Base-by-base conservation (phyloP, 345 rosid genomes). In the Theobroma cacao region DNA sequence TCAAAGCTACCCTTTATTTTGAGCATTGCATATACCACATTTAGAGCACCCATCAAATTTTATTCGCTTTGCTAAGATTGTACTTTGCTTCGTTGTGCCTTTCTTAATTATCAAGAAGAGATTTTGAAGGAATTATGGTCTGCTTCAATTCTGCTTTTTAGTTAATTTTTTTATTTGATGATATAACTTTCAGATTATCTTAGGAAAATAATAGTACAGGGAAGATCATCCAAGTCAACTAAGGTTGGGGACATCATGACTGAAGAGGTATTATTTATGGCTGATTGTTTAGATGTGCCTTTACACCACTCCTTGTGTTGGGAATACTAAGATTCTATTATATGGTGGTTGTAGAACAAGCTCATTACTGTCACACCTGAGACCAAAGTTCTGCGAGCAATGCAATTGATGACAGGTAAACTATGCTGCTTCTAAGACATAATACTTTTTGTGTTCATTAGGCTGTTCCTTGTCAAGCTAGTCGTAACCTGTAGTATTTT, bases 181-280 rank as follows among this genome's bases (percentile, higher is more conserved):
- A 18, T 79, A 26, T 43, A 43, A 67, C 75, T 83, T 79, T 66
- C 83, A 96, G 99, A 96, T 86, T 96, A 96, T 71, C 89, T 96
- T 28, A 73, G 99, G 88, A 96, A 96, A 90, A 96, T 96, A 82
- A 96, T 96, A 59, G 92, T 96, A 50, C 99, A 96, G 81, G 99
- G 99, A 72, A 91, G 97, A 88, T 96, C 99, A 80, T 96, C 99
- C 77, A 96, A 92, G 84, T 92, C 98, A 17, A 96, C 99, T 2
- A 96, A 93, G 86, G 99, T 94, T 53, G 99, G 99, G 62, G 97
- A 96, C 85, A 96, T 94, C 79, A 96, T 96, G 99, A 96, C 99
- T 47, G 98, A 96, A 78, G 99, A 93, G 99, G 99, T 96, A 88
- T 55, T 1, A 14, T 2, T 24, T 5, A 12, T 15, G 71, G 34